Conservation (phyloP, 1,139 yeast species). For the Geotrichum cucujoidarum region DNA sequence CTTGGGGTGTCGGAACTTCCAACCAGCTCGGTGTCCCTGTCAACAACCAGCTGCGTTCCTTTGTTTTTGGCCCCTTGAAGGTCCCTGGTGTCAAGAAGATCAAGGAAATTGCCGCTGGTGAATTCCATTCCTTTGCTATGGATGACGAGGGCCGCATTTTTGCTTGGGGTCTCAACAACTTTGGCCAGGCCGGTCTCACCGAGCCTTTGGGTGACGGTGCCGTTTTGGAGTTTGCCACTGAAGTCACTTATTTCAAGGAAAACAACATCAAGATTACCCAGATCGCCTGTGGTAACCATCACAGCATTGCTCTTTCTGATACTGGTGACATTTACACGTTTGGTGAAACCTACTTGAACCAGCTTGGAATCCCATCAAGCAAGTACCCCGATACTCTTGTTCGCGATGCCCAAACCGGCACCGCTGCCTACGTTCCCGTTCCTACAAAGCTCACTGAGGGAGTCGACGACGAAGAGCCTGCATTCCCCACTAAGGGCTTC, state of each 20-base stretch:
- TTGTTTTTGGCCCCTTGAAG: conserved; percentile 35
- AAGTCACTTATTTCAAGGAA: conserved; percentile 54
- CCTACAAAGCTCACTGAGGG: conserved; percentile 60
- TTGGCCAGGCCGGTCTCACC: conserved; percentile 89
- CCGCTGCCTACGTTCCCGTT: conserved; percentile 78
- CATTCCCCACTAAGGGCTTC: conserved; percentile 46
- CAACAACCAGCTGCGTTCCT: conserved; percentile 32
- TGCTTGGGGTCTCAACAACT: conserved; percentile 95
- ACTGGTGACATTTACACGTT: conserved; percentile 73
- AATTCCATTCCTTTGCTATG: conserved; percentile 92
- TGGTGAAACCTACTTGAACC: conserved; percentile 93
- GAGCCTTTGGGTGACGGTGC: conserved; percentile 60
- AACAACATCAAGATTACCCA: conserved; percentile 49
- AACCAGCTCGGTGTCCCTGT: conserved; percentile 73
- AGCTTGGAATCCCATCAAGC: conserved; percentile 71
- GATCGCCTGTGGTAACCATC: conserved; percentile 93
- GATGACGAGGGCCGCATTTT: conserved; percentile 64
- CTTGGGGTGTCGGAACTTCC: conserved; percentile 98
- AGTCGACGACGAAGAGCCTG: conserved; percentile 30
- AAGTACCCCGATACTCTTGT: conserved; percentile 63
- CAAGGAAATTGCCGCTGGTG: conserved; percentile 84
- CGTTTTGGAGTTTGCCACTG: conserved; percentile 64
- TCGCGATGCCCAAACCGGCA: conserved; percentile 65
- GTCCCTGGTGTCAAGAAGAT: conserved; percentile 53
- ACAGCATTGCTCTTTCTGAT: conserved; percentile 67